Evolutionary conservation across 2,329 filamentous ascomycete genomes (phyloP), one percentile per base, ranked within the genome.

Genomic region (Pseudogymnoascus sp.): DNA sequence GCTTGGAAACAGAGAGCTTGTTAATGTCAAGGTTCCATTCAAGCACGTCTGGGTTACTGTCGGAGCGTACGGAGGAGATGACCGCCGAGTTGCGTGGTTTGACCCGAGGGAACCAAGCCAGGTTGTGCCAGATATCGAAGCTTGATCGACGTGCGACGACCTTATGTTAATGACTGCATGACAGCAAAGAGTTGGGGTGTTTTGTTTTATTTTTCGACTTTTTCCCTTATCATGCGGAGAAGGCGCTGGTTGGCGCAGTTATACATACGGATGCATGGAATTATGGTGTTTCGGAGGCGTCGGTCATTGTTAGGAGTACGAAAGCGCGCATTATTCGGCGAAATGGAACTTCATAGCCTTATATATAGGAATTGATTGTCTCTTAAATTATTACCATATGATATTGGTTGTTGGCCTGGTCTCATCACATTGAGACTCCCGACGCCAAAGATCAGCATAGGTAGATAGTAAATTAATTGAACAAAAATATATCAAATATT

Each of bases 21-120:
- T 81, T 64, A 77, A 79, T 67, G 78, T 79, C 43, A 79, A 79
- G 39, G 75, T 78, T 10, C 80, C 83, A 4, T 79, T 82, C 69
- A 88, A 88, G 76, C 84, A 88, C 68, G 84, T 88, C 51, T 89
- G 86, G 86, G 85, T 87, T 13, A 87, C 85, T 3, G 84, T 89
- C 61, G 86, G 86, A n/a, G 84, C 85, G 2, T 78, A 84, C 63
- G 80, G 81, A 75, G 85, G 84, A 13, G 86, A 89, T 69, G 71
- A 73, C n/a, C 68, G 73, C 64, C 69, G 70, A 65, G 72, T 74
- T 43, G 71, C 70, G 39, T 73, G 71, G 72, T 75, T 74, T 62
- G 70, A 75, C 65, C 73, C 73, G 4, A 67, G 64, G 48, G 71
- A 70, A n/a, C 71, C 73, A 3, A 63, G 68, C 19, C 69, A 69